phyloP scores from a whole-genome alignment of 768 basidiomycete genomes.

The Chalciporus pseudorubinellus region DNA sequence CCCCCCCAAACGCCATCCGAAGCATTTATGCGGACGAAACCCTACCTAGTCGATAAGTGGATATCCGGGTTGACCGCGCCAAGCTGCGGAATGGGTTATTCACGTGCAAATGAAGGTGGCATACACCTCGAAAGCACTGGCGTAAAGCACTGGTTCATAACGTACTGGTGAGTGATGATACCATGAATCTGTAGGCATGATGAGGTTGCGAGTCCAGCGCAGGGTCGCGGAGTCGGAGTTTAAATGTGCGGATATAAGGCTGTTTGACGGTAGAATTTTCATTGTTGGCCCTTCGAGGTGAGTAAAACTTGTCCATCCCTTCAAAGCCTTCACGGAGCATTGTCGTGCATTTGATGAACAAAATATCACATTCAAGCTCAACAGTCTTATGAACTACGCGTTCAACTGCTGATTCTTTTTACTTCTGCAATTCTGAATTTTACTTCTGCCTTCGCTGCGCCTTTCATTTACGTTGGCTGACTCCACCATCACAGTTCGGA shows the following conservation, averaged over 20 bases:
- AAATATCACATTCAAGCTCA: conserved; percentile 47
- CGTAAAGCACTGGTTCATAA: not conserved
- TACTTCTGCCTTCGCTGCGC: not conserved
- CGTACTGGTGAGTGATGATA: no score
- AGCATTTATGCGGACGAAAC: no score
- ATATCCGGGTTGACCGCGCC: no score
- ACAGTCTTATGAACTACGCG: conserved; percentile 42
- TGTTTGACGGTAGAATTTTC: no score
- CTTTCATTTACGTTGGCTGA: not conserved
- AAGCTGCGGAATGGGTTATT: no score
- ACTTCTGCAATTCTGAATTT: conserved; percentile 45
- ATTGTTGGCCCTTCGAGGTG: not conserved
- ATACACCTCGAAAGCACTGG: not conserved
- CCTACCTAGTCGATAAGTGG: no score
- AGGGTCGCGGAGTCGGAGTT: conserved; percentile 7
- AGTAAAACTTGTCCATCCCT: not conserved
- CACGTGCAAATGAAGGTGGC: no score
- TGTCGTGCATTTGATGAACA: conserved; percentile 33
- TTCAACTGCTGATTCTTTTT: conserved; percentile 41
- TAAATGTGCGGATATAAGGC: not conserved
- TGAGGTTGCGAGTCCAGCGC: not conserved
- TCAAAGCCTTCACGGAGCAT: not conserved
- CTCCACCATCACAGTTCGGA: not conserved
- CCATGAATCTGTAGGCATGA: no score
- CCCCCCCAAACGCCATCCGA: no score